These are phyloP conservation scores for Ceratocystis harringtonii DNA, from an alignment of 2,329 filamentous ascomycete genomes.

Conservation along the genomic window DNA sequence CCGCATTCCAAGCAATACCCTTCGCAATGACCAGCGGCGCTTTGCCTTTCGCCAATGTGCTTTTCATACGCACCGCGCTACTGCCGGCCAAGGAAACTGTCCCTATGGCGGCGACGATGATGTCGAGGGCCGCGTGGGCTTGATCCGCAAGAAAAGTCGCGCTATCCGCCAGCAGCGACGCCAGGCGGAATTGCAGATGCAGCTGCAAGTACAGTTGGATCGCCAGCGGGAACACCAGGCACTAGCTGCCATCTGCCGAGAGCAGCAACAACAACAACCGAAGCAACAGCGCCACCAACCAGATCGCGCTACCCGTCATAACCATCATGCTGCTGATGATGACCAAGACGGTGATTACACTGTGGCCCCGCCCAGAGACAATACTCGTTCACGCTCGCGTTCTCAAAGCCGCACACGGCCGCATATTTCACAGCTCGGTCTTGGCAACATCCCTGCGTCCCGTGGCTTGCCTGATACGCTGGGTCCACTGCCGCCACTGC, in stretches of 20 bases:
- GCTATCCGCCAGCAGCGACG: constrained; percentile 7
- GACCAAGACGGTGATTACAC: background rate
- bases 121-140: constrained; percentile 8
- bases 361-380: background rate
- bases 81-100: constrained; percentile 39
- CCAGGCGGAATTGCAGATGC: constrained; percentile 6
- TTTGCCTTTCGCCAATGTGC: constrained; percentile 48
- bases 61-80: constrained; percentile 42
- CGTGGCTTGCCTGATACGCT: background rate
- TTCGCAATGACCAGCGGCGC: constrained; percentile 40
- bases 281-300: background rate
- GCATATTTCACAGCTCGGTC: constrained; percentile 4
- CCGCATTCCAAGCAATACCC: constrained; percentile 39
- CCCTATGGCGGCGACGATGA: constrained; percentile 27
- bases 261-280: background rate
- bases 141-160: constrained; percentile 13
- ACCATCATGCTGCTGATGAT: background rate
- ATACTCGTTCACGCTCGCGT: background rate
- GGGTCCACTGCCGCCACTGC: constrained; percentile 8
- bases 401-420: background rate
- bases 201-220: constrained; percentile 9
- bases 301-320: background rate
- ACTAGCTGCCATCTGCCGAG: background rate
- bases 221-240: constrained; percentile 5
- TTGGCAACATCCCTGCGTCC: constrained; percentile 9